A percentile compares a stretch with the other conserved stretches of the same genome.
phyloP scores from a whole-genome alignment of 1,284 basidiomycete species.

The Ceratorhiza oryzae-sativae region DNA sequence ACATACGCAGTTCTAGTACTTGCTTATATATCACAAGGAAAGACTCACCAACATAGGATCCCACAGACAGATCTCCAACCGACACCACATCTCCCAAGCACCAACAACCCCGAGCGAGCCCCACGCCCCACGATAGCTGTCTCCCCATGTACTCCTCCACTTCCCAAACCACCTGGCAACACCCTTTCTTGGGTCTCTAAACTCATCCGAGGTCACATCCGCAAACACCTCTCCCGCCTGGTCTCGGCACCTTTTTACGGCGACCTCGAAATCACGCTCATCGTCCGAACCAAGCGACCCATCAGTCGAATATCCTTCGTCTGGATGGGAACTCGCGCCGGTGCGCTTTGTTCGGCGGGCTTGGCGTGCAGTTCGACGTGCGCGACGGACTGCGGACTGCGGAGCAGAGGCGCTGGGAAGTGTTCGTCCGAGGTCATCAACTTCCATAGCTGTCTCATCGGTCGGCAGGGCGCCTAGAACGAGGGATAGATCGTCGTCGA shows the following conservation, averaged over 20 bases:
- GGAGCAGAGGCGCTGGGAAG: constrained; percentile 57
- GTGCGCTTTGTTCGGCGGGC: constrained; percentile 49
- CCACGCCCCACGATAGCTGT: constrained; percentile 88
- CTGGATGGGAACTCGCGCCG: constrained; percentile 52
- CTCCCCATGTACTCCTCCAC: constrained; percentile 79
- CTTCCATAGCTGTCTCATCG: constrained; percentile 54
- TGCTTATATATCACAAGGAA: not conserved
- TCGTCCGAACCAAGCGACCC: constrained; percentile 72
- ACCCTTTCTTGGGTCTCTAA: constrained; percentile 80
- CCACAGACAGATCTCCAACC: constrained; percentile 88
- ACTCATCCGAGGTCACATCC: constrained; percentile 89
- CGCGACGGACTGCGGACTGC: constrained; percentile 58
- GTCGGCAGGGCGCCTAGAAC: constrained; percentile 66
- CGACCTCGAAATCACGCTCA: constrained; percentile 70
- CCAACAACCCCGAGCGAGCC: constrained; percentile 88
- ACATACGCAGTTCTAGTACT: constrained; percentile 39
- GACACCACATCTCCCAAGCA: constrained; percentile 96
- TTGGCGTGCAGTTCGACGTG: constrained; percentile 56
- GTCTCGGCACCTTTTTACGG: constrained; percentile 63
- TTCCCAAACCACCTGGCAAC: constrained; percentile 73
- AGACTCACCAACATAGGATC: constrained; percentile 77
- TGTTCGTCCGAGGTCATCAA: constrained; percentile 70
- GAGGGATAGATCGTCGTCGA: constrained; percentile 80
- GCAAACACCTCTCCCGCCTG: constrained; percentile 65
- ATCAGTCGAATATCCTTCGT: constrained; percentile 89